Evolutionary conservation across 2,329 filamentous ascomycete genomes (phyloP).

Genomic region (Ascochyta viciae-villosae): DNA sequence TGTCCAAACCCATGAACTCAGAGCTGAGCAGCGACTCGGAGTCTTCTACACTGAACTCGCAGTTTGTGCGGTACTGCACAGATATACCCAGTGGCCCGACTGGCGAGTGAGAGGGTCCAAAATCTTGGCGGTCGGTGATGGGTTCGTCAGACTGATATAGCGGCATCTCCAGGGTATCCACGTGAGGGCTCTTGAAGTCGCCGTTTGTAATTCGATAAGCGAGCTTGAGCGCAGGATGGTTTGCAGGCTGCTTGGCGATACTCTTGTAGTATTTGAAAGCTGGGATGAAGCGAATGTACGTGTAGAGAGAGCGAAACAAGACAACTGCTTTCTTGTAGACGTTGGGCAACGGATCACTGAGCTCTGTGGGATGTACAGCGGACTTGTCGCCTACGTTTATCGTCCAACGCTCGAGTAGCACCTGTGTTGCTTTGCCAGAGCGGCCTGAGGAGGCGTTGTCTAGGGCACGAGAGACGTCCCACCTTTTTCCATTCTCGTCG

Average conservation of each 20-base stretch:
- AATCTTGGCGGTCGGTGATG: slow-evolving; percentile 77
- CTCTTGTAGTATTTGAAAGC: slow-evolving; percentile 84
- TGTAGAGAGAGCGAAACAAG: slow-evolving; percentile 87
- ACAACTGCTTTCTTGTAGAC: slow-evolving; percentile 98
- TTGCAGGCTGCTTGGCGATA: slow-evolving; percentile 71
- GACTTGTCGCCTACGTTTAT: slow-evolving; percentile 74
- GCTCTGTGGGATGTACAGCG: slow-evolving; percentile 63
- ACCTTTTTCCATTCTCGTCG: slow-evolving; percentile 88
- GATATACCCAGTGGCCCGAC: slow-evolving; percentile 82
- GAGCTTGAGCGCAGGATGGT: slow-evolving; percentile 70
- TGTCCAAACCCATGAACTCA: slow-evolving; percentile 89
- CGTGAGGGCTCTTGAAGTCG: slow-evolving; percentile 58
- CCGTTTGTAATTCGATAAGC: slow-evolving; percentile 80
- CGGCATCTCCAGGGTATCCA: slow-evolving; percentile 75
- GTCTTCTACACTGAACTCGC: slow-evolving; percentile 89
- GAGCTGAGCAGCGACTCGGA: slow-evolving; percentile 90
- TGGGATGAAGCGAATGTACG: slow-evolving; percentile 81
- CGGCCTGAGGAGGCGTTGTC: slow-evolving; percentile 63
- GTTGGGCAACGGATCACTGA: slow-evolving; percentile 73
- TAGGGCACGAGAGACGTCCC: slow-evolving; percentile 88
- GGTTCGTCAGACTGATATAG: slow-evolving; percentile 62
- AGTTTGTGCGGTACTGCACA: slow-evolving; percentile 85
- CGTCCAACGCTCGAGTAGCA: slow-evolving; percentile 90
- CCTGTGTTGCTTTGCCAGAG: slow-evolving; percentile 64
- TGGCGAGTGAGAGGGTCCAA: slow-evolving; percentile 85